Evolutionary conservation across 2,329 filamentous ascomycete species (phyloP).

Genomic region (Aspergillus calidoustus): DNA sequence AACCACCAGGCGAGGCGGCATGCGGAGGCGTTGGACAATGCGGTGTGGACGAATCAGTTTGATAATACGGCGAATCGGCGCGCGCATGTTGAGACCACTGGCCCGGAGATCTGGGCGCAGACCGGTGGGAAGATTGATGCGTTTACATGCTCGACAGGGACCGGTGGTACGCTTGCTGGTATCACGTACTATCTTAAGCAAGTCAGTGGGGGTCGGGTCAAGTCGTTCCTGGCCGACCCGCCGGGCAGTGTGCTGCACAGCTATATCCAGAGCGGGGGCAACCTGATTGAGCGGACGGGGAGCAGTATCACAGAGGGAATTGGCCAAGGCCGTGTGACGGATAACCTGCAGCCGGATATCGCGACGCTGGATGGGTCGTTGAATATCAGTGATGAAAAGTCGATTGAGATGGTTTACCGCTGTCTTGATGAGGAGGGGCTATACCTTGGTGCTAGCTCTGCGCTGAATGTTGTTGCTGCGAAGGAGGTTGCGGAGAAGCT

Average conservation of each 20-base stretch:
- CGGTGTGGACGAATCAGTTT: slow-evolving; percentile 99
- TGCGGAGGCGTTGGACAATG: slow-evolving; percentile 82
- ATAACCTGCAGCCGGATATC: slow-evolving; percentile 87
- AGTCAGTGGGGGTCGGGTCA: slow-evolving; percentile 74
- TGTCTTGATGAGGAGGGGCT: slow-evolving; percentile 95
- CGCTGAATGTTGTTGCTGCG: slow-evolving; percentile 92
- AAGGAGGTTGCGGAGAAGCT: slow-evolving; percentile 91
- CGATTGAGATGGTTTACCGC: slow-evolving; percentile 95
- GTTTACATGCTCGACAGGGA: slow-evolving; percentile 94
- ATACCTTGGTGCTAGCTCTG: slow-evolving; percentile 91
- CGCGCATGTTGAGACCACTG: slow-evolving; percentile 95
- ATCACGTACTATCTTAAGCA: slow-evolving; percentile 89
- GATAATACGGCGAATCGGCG: slow-evolving; percentile 93
- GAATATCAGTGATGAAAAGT: slow-evolving; percentile 88
- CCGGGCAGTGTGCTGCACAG: slow-evolving; percentile 92
- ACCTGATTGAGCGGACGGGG: slow-evolving; percentile 78
- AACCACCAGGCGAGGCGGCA: slow-evolving; percentile 94
- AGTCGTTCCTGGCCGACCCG: slow-evolving; percentile 89
- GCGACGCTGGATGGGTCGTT: slow-evolving; percentile 82
- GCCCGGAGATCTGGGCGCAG: slow-evolving; percentile 96
- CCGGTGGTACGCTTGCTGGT: slow-evolving; percentile 87
- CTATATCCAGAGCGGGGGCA: slow-evolving; percentile 84
- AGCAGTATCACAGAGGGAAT: slow-evolving; percentile 97
- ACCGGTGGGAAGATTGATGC: slow-evolving; percentile 84
- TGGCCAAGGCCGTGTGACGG: slow-evolving; percentile 93